Evolutionary conservation across 1,139 yeast genomes (phyloP).

Genomic region (Scheffersomyces illinoinensis): DNA sequence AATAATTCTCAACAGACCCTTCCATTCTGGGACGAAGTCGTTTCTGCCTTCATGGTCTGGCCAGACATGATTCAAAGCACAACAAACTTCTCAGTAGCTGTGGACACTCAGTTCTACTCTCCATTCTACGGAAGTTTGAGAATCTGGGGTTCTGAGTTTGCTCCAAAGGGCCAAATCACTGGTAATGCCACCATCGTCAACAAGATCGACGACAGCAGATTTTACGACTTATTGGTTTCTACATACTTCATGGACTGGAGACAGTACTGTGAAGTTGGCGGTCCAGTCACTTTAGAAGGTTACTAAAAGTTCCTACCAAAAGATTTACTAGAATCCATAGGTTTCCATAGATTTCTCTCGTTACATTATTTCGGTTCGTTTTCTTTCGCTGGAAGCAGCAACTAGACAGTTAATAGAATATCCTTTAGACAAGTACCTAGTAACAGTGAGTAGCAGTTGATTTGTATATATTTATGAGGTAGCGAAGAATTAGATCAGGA

Average conservation of each 20-base stretch:
- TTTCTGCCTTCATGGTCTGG: constrained; percentile 30
- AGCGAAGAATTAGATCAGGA: too few species aligned
- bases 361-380: not conserved
- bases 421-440: not conserved
- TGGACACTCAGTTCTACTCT: constrained; percentile 38
- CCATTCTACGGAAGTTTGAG: constrained; percentile 41
- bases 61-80: constrained; percentile 30
- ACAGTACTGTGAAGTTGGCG: constrained; percentile 24
- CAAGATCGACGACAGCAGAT: constrained; percentile 23
- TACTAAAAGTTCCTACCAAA: not conserved
- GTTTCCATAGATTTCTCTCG: not conserved
- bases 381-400: not conserved
- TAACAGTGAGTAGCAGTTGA: not conserved
- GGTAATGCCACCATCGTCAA: constrained; percentile 37
- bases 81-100: constrained; percentile 28
- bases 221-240: constrained; percentile 28
- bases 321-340: not conserved
- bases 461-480: too few species aligned
- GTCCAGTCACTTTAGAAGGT: constrained; percentile 20
- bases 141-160: constrained; percentile 30
- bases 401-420: not conserved
- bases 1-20: constrained; percentile 23
- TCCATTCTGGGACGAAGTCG: constrained; percentile 45
- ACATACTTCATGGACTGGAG: constrained; percentile 34
- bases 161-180: constrained; percentile 27